A percentile compares a stretch with the other conserved stretches of the same genome.
phyloP scores from a whole-genome alignment of 805 yeast genomes.

The Maudiozyma serrabonitensis region DNA sequence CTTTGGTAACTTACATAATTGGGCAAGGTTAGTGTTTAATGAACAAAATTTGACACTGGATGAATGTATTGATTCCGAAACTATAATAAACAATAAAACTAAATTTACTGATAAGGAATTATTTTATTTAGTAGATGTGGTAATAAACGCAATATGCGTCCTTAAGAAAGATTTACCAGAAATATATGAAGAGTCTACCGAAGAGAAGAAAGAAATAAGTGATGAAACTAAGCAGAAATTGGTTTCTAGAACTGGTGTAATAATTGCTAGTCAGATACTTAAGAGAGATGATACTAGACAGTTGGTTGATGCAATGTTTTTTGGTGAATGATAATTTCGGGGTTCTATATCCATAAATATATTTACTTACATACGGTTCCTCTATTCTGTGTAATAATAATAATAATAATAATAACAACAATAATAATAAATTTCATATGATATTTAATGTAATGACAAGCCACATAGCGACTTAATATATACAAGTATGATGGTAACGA shows the following conservation, averaged over 20 bases:
- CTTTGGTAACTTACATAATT: constrained; percentile 72
- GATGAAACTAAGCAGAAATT: constrained; percentile 36
- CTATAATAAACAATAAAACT: constrained; percentile 9
- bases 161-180: constrained; percentile 32
- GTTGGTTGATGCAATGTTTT: constrained; percentile 56
- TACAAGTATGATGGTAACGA: not conserved
- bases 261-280: constrained; percentile 41
- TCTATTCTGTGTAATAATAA: not conserved
- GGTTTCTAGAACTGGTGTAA: constrained; percentile 49
- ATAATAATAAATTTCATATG: not conserved
- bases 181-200: constrained; percentile 18
- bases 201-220: constrained; percentile 29
- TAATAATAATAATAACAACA: not conserved
- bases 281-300: constrained; percentile 39
- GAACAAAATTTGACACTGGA: constrained; percentile 21
- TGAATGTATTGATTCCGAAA: constrained; percentile 6
- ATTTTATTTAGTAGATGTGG: constrained; percentile 37
- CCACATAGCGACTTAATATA: not conserved
- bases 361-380: not conserved
- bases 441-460: too few relatives aligned
- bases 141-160: constrained; percentile 46
- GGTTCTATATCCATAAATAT: not conserved
- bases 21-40: constrained; percentile 57
- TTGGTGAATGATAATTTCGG: constrained; percentile 41
- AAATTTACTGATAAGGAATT: constrained; percentile 38